These are phyloP conservation scores for Fennellomyces sp. DNA, from an alignment of 371 early-diverging fungal species.

Conservation along the genomic window DNA sequence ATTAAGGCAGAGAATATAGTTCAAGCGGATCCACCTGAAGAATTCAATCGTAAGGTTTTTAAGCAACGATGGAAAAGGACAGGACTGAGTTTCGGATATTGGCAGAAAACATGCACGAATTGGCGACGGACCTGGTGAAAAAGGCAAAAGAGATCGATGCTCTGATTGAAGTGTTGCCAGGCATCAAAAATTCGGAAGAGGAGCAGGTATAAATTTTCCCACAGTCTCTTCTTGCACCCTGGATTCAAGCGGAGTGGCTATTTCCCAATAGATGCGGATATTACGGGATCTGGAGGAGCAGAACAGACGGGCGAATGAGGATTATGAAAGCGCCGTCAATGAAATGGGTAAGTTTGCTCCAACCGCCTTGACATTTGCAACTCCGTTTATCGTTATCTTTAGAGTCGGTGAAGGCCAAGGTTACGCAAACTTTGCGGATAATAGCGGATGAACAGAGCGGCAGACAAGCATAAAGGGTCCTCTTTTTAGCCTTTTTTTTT, in stretches of 20 bases:
- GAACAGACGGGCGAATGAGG: constrained; percentile 50
- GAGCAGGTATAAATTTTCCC: constrained; percentile 54
- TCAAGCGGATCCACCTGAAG: constrained; percentile 49
- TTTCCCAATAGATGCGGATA: constrained; percentile 4
- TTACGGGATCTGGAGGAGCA: constrained; percentile 31
- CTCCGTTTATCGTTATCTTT: not conserved
- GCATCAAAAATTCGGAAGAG: constrained; percentile 64
- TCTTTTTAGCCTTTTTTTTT: not conserved
- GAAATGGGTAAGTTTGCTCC: constrained; percentile 41
- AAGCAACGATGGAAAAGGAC: not conserved
- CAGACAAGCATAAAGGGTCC: not conserved
- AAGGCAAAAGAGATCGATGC: constrained; percentile 75
- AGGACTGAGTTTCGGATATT: not conserved
- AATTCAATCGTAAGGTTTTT: constrained; percentile 46
- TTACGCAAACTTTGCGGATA: constrained; percentile 36
- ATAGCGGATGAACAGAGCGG: constrained; percentile 44
- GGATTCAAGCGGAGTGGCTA: not conserved
- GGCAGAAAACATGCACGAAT: constrained; percentile 61
- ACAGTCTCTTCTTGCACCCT: not conserved
- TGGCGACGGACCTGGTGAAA: constrained; percentile 69
- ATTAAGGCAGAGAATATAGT: no score
- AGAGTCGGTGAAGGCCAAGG: constrained; percentile 34
- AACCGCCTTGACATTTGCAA: not conserved
- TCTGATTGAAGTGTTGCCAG: constrained; percentile 70
- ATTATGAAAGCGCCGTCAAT: constrained; percentile 51